Percentiles rank a stretch among this genome's conserved stretches.
These are phyloP conservation scores for Leucocoprinus birnbaumii DNA, from an alignment of 768 basidiomycete species.

Conservation along the genomic window DNA sequence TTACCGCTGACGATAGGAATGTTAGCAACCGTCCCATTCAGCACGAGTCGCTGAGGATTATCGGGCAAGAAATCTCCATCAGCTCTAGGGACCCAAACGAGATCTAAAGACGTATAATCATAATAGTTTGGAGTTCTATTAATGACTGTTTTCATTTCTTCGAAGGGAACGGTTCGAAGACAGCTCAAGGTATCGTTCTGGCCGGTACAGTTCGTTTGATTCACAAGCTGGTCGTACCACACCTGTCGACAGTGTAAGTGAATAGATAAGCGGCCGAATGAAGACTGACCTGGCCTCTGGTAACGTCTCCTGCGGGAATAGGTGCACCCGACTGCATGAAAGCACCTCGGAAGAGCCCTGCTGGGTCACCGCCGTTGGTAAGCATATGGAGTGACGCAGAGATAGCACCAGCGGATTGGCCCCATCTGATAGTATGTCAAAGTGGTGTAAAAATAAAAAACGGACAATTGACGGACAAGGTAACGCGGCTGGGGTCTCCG, in stretches of 20 bases:
- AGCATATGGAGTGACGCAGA: conserved; percentile 41
- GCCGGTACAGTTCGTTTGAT: conserved; percentile 30
- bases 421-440: conserved; percentile 29
- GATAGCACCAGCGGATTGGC: conserved; percentile 54
- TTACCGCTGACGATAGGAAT: conserved; percentile 45
- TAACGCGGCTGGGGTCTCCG: conserved; percentile 48
- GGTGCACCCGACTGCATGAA: conserved; percentile 45
- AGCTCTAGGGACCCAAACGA: conserved; percentile 44
- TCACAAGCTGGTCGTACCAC: conserved; percentile 39
- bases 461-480: conserved; percentile 25
- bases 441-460: not conserved
- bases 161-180: conserved; percentile 34
- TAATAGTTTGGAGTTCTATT: conserved; percentile 24
- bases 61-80: conserved; percentile 49
- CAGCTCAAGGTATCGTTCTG: conserved; percentile 37
- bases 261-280: not conserved
- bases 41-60: conserved; percentile 37
- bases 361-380: conserved; percentile 32
- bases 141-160: conserved; percentile 24
- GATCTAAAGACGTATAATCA: conserved; percentile 32
- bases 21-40: conserved; percentile 40
- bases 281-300: conserved; percentile 24
- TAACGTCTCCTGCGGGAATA: conserved; percentile 25
- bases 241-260: conserved; percentile 6
- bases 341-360: conserved; percentile 38